Evolutionary conservation across 306 rosid species (phyloP), one percentile per base, ranked within the genome.

Genomic region (Sphenostylis stenocarpa): DNA sequence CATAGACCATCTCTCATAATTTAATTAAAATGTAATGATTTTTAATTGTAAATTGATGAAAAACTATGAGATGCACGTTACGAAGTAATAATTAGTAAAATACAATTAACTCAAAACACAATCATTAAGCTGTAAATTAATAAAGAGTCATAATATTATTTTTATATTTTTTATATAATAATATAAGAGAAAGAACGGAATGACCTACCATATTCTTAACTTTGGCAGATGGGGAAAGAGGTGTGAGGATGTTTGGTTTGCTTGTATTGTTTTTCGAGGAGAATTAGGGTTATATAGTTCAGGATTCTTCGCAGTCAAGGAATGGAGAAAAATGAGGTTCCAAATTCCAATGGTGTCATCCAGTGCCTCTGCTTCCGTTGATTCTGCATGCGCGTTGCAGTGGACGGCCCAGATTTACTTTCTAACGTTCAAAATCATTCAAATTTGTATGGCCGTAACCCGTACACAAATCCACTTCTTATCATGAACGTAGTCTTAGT

Each of bases 161-260:
- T n/a, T n/a, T n/a, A 26, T 26, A 26, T 26, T 26, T 1, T 26
- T 26, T n/a, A n/a, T n/a, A n/a, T n/a, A n/a, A n/a, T n/a, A n/a
- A 26, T 26, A 1, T 1, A 26, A 26, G 1, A 43, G 8, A 0
- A 53, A 9, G n/a, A 75, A 52, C 3, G 41, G 12, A 39, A 65
- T 60, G 70, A 85, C 84, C 7, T 16, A 85, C 88, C 88, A 85
- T 85, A 23, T 75, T 70, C 2, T 4, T 21, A 16, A 38, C n/a
- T 43, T 72, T 66, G 69, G 16, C 72, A 67, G 80, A 77, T n/a
- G 55, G n/a, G 55, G n/a, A 6, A 48, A 36, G 41, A 8, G 3
- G 41, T 36, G 3, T 36, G 12, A 36, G 15, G 45, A 11, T 3
- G 13, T 2, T 39, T 39, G 14, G 3, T 39, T 39, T 39, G 14